phyloP scores from a whole-genome alignment of 192 early-diverging fungal genomes.

The Helicostylum pulchrum region DNA sequence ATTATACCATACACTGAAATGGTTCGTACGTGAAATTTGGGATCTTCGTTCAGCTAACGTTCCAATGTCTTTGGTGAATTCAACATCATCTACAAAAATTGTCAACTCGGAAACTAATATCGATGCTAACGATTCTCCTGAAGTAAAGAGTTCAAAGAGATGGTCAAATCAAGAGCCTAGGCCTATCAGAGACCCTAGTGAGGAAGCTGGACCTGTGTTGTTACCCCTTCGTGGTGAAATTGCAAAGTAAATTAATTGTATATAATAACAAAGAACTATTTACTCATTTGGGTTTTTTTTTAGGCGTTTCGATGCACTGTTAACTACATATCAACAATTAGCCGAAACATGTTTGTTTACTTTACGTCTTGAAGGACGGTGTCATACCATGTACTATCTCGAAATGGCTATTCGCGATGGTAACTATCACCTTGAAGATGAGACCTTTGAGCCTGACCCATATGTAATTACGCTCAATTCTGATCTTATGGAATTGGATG shows the following conservation, averaged over 20 bases:
- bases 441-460: constrained; percentile 80
- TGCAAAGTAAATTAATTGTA: constrained; percentile 26
- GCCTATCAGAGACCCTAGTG: neutral
- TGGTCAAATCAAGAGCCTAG: constrained; percentile 19
- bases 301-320: constrained; percentile 50
- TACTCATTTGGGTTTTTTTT: neutral
- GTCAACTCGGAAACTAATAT: neutral
- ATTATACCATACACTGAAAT: constrained; percentile 83
- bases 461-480: constrained; percentile 82
- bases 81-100: neutral
- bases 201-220: constrained; percentile 2
- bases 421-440: constrained; percentile 73
- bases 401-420: constrained; percentile 92
- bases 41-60: constrained; percentile 36
- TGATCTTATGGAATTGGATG: constrained; percentile 75
- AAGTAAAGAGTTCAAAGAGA: constrained; percentile 27
- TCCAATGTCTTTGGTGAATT: neutral
- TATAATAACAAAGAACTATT: neutral
- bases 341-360: constrained; percentile 80
- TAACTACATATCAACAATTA: constrained; percentile 66
- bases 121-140: neutral
- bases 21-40: constrained; percentile 58
- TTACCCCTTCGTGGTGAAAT: constrained; percentile 48
- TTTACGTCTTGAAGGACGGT: constrained; percentile 78
- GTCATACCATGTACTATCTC: constrained; percentile 82